phyloP scores from a whole-genome alignment of 1,284 basidiomycete species.

The Tylopilus orsonianus region DNA sequence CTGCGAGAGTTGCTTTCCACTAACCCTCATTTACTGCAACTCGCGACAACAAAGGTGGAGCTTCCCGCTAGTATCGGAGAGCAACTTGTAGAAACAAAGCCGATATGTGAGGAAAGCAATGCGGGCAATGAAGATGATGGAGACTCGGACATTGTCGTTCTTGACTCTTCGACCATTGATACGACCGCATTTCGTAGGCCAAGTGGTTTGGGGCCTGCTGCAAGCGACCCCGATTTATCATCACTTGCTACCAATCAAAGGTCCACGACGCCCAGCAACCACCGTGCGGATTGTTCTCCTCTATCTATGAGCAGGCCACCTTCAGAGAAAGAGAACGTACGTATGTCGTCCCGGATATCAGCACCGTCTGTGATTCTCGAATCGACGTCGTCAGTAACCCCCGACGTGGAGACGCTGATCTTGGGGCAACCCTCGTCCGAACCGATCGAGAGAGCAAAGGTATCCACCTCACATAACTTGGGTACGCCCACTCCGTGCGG shows the following conservation, averaged over 20 bases:
- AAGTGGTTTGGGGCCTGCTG: background rate
- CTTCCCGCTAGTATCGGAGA: background rate
- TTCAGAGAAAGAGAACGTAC: constrained; percentile 11
- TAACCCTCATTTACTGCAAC: constrained; percentile 25
- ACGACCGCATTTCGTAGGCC: constrained; percentile 27
- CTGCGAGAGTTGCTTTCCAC: constrained; percentile 22
- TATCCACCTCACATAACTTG: background rate
- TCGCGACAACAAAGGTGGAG: constrained; percentile 1
- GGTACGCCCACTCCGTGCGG: constrained; percentile 16
- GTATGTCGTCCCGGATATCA: constrained; percentile 11
- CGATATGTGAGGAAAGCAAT: background rate
- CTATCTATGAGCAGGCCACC: constrained; percentile 19
- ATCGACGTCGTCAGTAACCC: background rate
- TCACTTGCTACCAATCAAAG: constrained; percentile 2
- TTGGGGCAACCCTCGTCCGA: background rate
- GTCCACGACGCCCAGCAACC: constrained; percentile 1
- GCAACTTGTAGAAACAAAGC: background rate
- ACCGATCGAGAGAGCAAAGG: background rate
- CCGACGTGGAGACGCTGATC: constrained; percentile 5
- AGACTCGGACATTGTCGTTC: constrained; percentile 31
- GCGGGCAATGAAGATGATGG: constrained; percentile 9
- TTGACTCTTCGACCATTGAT: constrained; percentile 31
- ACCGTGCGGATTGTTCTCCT: constrained; percentile 13
- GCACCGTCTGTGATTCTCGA: constrained; percentile 2
- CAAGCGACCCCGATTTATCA: background rate